Percentiles rank a stretch among this genome's conserved stretches.
Conservation (phyloP, 768 basidiomycete genomes). For the Pulveroboletus frians region DNA sequence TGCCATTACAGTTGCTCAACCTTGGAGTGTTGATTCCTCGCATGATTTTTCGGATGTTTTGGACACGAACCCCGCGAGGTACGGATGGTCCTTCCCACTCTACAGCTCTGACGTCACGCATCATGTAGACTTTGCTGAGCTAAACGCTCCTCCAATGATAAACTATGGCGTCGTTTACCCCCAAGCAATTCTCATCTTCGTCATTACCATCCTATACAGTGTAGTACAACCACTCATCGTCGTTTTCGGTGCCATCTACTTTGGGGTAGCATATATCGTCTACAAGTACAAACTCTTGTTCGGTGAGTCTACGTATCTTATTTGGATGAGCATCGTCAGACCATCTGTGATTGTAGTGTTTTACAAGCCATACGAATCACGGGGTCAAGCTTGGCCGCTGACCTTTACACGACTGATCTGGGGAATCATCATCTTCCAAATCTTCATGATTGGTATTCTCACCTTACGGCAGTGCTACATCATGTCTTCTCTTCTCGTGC, state of each 20-base stretch:
- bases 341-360: constrained; percentile 56
- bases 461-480: constrained; percentile 55
- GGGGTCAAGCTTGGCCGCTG: constrained; percentile 96
- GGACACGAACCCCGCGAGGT: constrained; percentile 91
- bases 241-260: constrained; percentile 93
- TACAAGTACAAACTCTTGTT: constrained; percentile 98
- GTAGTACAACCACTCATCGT: constrained; percentile 94
- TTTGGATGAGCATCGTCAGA: neutral
- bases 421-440: constrained; percentile 87
- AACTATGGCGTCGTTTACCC: constrained; percentile 98
- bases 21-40: constrained; percentile 84
- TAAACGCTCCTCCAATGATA: constrained; percentile 97
- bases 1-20: constrained; percentile 94
- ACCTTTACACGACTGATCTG: constrained; percentile 89
- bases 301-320: constrained; percentile 45
- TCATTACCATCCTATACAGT: constrained; percentile 91
- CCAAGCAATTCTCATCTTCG: constrained; percentile 93
- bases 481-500: constrained; percentile 60
- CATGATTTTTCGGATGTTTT: constrained; percentile 64
- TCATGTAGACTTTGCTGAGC: constrained; percentile 80
- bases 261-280: constrained; percentile 91
- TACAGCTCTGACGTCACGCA: constrained; percentile 28
- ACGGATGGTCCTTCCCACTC: constrained; percentile 6
- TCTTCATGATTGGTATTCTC: constrained; percentile 98
- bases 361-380: constrained; percentile 97